A percentile compares a stretch with the other conserved stretches of the same genome.
These are phyloP conservation scores for Myotisia sp. DNA, from an alignment of 2,329 filamentous ascomycete species.

Conservation along the genomic window DNA sequence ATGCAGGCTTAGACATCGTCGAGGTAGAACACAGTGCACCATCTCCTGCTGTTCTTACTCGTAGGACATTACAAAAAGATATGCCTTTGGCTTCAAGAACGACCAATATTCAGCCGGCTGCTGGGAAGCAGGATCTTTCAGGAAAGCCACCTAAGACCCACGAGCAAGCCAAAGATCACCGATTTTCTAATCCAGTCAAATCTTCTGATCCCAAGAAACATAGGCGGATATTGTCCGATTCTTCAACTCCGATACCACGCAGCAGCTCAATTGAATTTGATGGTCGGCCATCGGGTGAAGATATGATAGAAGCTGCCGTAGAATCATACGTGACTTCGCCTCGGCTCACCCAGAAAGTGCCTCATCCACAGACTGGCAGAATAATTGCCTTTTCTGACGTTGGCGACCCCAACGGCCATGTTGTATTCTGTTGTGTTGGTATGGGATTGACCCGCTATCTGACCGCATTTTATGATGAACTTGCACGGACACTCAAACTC, in stretches of 20 bases:
- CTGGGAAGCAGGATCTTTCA: conserved; percentile 16
- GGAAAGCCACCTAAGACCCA: not conserved
- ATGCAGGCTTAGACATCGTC: conserved; percentile 19
- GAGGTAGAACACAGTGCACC: conserved; percentile 50
- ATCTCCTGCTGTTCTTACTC: conserved; percentile 53
- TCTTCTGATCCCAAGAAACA: conserved; percentile 18
- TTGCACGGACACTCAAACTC: conserved; percentile 74
- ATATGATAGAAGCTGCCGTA: conserved; percentile 81
- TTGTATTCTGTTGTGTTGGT: conserved; percentile 90
- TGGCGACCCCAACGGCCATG: conserved; percentile 77
- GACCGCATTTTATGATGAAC: conserved; percentile 91
- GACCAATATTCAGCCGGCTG: conserved; percentile 16
- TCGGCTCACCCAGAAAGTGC: conserved; percentile 73
- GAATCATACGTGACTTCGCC: conserved; percentile 71
- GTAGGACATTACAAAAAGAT: conserved; percentile 30
- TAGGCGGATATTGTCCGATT: conserved; percentile 24
- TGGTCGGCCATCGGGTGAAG: conserved; percentile 54
- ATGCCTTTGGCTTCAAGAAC: conserved; percentile 19
- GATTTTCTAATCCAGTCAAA: conserved; percentile 17
- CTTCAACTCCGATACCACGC: conserved; percentile 6
- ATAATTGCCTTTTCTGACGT: conserved; percentile 94
- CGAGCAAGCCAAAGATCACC: not conserved
- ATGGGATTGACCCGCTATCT: conserved; percentile 96
- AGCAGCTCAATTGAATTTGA: conserved; percentile 6
- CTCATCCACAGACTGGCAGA: conserved; percentile 70